Conservation (phyloP, 306 rosid genomes). For the Mucuna pruriens region DNA sequence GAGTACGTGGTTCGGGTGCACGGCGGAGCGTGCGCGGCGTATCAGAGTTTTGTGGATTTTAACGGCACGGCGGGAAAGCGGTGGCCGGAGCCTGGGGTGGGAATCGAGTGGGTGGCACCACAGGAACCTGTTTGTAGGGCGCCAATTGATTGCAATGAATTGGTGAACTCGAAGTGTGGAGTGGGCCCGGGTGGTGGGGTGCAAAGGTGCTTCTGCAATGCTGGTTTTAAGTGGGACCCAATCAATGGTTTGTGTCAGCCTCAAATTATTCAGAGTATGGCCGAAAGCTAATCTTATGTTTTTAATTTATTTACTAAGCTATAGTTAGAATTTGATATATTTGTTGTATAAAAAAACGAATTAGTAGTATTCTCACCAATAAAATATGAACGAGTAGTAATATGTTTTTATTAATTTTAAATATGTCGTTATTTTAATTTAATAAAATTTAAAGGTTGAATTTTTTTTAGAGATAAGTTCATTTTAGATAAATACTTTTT, state of each 20-base stretch:
- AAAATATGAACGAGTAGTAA: no score
- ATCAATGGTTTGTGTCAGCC: constrained; percentile 42
- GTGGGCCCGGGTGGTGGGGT: constrained; percentile 40
- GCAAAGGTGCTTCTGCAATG: constrained; percentile 50
- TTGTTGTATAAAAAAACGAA: no score
- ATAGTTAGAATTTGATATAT: no score
- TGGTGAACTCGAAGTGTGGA: constrained; percentile 55
- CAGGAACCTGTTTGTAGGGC: constrained; percentile 47
- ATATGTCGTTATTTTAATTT: no score
- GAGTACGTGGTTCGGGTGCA: constrained; percentile 27
- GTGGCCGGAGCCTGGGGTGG: constrained; percentile 60
- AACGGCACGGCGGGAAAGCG: not conserved
- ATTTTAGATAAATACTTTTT: no score
- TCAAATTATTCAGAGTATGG: not conserved
- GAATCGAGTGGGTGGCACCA: constrained; percentile 54
- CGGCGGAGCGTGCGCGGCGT: constrained; percentile 49
- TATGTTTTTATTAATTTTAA: no score
- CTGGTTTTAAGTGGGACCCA: constrained; percentile 57
- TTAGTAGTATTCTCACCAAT: no score
- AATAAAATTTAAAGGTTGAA: no score
- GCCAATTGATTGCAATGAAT: constrained; percentile 41
- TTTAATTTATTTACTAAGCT: no score
- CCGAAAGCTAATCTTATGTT: not conserved
- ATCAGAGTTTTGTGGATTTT: constrained; percentile 49
- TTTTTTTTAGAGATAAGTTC: no score